Percentiles rank a stretch among this genome's conserved stretches.
These are phyloP conservation scores for Plantago elongata DNA, from an alignment of 257 asterid genomes.

Conservation along the genomic window DNA sequence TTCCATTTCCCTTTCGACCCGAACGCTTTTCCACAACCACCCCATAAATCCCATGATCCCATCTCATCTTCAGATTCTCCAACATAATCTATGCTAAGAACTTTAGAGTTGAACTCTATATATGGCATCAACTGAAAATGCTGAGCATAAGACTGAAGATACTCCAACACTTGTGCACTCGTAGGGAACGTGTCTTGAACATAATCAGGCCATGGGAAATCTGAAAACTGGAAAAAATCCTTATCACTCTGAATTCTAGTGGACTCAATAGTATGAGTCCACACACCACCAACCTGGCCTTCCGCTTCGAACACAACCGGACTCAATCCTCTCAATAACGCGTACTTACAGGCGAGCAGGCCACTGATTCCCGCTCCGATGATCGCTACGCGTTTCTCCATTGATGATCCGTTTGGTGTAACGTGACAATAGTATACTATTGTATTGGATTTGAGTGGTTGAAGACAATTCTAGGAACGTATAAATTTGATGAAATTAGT, in stretches of 20 bases:
- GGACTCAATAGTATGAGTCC: conserved; percentile 41
- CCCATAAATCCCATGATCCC: conserved; percentile 22
- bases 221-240: conserved; percentile 32
- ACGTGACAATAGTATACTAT: background rate
- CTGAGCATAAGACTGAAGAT: conserved; percentile 32
- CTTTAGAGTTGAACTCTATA: conserved; percentile 30
- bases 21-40: conserved; percentile 30
- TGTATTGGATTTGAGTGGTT: too few species aligned
- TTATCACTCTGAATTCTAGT: conserved; percentile 35
- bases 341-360: conserved; percentile 47
- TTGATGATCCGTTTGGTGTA: background rate
- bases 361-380: conserved; percentile 57
- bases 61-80: conserved; percentile 30
- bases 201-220: conserved; percentile 47
- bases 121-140: conserved; percentile 23
- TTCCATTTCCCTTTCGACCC: conserved; percentile 41
- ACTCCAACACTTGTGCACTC: conserved; percentile 23
- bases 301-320: conserved; percentile 43
- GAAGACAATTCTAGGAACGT: too few species aligned
- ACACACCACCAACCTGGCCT: conserved; percentile 36
- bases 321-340: conserved; percentile 31
- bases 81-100: conserved; percentile 26
- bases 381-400: conserved; percentile 46
- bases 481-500: too few species aligned
- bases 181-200: conserved; percentile 22